These are phyloP conservation scores for Boletus sp. DNA, from an alignment of 768 basidiomycete genomes.

Conservation along the genomic window DNA sequence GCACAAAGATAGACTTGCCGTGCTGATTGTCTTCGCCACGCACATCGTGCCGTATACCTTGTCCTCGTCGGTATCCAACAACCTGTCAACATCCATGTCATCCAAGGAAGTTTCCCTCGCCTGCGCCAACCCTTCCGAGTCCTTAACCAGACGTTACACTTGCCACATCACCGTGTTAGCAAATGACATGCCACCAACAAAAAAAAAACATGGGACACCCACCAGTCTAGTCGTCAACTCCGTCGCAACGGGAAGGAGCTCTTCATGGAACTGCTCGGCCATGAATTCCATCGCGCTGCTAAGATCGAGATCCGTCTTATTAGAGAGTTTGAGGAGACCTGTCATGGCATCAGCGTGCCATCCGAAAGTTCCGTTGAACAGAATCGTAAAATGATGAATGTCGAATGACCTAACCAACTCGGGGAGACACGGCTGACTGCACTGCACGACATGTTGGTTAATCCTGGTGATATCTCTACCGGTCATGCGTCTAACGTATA, in stretches of 20 bases:
- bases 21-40: conserved; percentile 79
- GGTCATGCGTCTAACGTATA: conserved; percentile 33
- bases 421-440: conserved; percentile 63
- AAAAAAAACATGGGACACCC: conserved; percentile 26
- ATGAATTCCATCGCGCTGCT: conserved; percentile 82
- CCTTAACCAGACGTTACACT: conserved; percentile 83
- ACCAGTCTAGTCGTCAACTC: conserved; percentile 68
- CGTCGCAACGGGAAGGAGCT: conserved; percentile 54
- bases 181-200: background rate
- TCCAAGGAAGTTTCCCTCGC: conserved; percentile 47
- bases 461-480: too few species aligned
- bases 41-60: conserved; percentile 89
- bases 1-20: conserved; percentile 43
- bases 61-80: conserved; percentile 70
- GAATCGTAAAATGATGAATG: conserved; percentile 40
- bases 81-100: conserved; percentile 54
- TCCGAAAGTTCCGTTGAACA: background rate
- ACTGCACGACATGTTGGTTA: conserved; percentile 42
- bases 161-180: background rate
- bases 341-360: background rate
- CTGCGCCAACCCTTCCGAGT: conserved; percentile 55
- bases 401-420: conserved; percentile 86
- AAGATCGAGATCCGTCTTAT: conserved; percentile 86
- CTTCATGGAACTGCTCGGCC: conserved; percentile 81
- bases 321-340: conserved; percentile 85